Evolutionary conservation across 768 basidiomycete species (phyloP).

Genomic region (Hericium rajendrae): DNA sequence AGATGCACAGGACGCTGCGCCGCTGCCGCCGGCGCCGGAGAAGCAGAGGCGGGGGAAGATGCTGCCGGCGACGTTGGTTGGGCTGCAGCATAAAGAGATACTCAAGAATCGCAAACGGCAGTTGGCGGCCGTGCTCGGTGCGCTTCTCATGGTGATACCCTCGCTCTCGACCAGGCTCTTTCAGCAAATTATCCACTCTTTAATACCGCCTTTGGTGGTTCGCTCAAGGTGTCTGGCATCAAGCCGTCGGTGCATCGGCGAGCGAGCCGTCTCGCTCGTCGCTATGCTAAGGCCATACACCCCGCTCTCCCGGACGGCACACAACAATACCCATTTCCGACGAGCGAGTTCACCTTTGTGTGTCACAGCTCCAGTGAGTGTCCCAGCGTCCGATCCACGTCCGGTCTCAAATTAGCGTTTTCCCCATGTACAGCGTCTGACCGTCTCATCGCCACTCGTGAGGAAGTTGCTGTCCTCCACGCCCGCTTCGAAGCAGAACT

Average conservation of each 20-base stretch:
- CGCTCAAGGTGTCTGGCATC: slow-evolving; percentile 1
- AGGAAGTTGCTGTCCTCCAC: slow-evolving; percentile 57
- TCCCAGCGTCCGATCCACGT: slow-evolving; percentile 17
- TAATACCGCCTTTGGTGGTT: neutral
- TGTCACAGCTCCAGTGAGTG: slow-evolving; percentile 68
- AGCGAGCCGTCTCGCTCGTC: slow-evolving; percentile 41
- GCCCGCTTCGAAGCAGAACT: slow-evolving; percentile 68
- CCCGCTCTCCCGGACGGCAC: slow-evolving; percentile 25
- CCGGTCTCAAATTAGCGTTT: slow-evolving; percentile 13
- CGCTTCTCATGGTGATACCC: slow-evolving; percentile 57
- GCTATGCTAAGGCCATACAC: slow-evolving; percentile 25
- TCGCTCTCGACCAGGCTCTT: slow-evolving; percentile 73
- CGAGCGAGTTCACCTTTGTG: slow-evolving; percentile 47
- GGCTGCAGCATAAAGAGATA: slow-evolving; percentile 67
- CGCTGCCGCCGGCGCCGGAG: slow-evolving; percentile 1
- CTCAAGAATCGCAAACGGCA: slow-evolving; percentile 61
- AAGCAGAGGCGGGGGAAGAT: slow-evolving; percentile 33
- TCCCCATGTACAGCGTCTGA: slow-evolving; percentile 52
- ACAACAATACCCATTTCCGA: slow-evolving; percentile 36
- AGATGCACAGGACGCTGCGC: neutral
- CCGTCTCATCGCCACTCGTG: slow-evolving; percentile 56
- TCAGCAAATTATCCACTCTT: slow-evolving; percentile 32
- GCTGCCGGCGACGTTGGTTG: slow-evolving; percentile 53
- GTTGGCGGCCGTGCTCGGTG: slow-evolving; percentile 59
- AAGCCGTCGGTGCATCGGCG: slow-evolving; percentile 45